Percentiles rank a stretch among this genome's conserved stretches.
These are phyloP conservation scores for Hygrophorus russula DNA, from an alignment of 768 basidiomycete genomes.

Conservation along the genomic window DNA sequence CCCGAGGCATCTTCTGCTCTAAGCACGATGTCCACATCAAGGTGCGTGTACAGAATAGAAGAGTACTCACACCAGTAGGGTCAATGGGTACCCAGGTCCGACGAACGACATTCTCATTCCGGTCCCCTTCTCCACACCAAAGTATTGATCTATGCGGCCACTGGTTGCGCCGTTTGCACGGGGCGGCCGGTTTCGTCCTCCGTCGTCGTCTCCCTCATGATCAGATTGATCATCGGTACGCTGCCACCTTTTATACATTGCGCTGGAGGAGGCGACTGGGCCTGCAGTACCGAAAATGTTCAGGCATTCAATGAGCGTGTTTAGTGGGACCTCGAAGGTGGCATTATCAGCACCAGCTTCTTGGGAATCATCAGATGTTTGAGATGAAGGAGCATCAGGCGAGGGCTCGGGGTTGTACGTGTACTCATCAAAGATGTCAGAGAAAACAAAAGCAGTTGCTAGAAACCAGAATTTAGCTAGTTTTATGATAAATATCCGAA, in stretches of 20 bases:
- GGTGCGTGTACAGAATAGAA: not conserved
- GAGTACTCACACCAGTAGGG: constrained; percentile 61
- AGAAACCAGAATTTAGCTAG: constrained; percentile 1
- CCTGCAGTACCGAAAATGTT: constrained; percentile 88
- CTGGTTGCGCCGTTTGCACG: constrained; percentile 13
- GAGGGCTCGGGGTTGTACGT: constrained; percentile 38
- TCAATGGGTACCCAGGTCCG: constrained; percentile 70
- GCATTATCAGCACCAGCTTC: constrained; percentile 22
- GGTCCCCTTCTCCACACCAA: constrained; percentile 55
- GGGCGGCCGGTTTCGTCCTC: constrained; percentile 25
- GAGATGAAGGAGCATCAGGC: constrained; percentile 9
- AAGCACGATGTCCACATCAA: constrained; percentile 2
- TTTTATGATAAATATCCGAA: not conserved
- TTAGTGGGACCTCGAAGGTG: constrained; percentile 76
- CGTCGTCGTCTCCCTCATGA: constrained; percentile 26
- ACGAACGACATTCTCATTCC: constrained; percentile 79
- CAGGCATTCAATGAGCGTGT: constrained; percentile 78
- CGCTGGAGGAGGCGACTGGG: constrained; percentile 21
- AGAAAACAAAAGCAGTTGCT: constrained; percentile 81
- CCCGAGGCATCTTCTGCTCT: constrained; percentile 73
- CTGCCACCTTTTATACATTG: constrained; percentile 38
- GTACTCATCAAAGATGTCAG: constrained; percentile 74
- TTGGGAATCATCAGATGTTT: constrained; percentile 17
- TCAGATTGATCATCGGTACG: constrained; percentile 36
- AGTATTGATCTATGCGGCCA: constrained; percentile 45